Evolutionary conservation across 164 flowering plant genomes (phyloP).

Genomic region (Macadamia tetraphylla): DNA sequence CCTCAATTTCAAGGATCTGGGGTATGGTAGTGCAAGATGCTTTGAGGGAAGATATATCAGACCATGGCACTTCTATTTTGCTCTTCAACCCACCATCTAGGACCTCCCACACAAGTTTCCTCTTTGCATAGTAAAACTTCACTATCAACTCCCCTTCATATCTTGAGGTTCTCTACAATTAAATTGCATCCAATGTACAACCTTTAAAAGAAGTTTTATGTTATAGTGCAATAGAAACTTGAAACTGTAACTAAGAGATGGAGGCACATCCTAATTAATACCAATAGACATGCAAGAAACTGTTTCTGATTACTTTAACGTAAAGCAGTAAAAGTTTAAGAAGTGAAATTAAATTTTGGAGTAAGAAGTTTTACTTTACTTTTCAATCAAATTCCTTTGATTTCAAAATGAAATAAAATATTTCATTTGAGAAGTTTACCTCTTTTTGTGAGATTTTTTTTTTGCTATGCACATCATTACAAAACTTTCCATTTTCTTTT

Average conservation of each 20-base stretch:
- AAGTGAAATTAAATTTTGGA: too few relatives aligned
- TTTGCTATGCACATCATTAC: too few relatives aligned
- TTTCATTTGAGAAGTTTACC: too few relatives aligned
- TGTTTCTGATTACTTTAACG: too few relatives aligned
- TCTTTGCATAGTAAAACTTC: constrained; percentile 23
- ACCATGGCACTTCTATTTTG: constrained; percentile 28
- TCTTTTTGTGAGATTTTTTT: neutral
- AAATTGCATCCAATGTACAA: neutral
- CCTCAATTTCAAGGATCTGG: constrained; percentile 26
- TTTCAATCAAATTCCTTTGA: neutral
- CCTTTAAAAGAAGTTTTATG: neutral
- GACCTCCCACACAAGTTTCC: constrained; percentile 26
- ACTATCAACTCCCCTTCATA: constrained; percentile 22
- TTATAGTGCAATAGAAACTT: neutral
- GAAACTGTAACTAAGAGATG: neutral
- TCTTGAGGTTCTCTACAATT: constrained; percentile 18
- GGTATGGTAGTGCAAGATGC: constrained; percentile 15
- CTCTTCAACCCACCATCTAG: constrained; percentile 19
- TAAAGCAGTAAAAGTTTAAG: too few relatives aligned
- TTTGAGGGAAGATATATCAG: constrained; percentile 24
- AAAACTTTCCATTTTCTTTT: too few relatives aligned
- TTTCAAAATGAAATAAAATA: neutral
- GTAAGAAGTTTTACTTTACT: neutral
- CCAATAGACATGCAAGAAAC: too few relatives aligned
- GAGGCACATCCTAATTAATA: neutral